Conservation (phyloP, 495 filamentous ascomycete genomes). For the Cercophora newfieldiana region DNA sequence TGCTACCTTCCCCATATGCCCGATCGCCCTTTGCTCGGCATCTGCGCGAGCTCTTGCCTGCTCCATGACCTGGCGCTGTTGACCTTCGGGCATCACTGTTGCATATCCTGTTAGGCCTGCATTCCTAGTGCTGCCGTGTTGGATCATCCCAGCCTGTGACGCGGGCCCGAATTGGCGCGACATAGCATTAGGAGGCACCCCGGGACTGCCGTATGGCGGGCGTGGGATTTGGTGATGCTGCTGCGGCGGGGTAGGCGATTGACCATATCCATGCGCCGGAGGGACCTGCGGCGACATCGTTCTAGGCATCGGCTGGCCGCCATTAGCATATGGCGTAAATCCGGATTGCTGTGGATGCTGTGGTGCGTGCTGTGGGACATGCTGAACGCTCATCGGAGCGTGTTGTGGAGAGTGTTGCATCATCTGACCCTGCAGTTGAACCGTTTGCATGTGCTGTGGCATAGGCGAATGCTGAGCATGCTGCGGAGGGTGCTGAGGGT, state of each 20-base stretch:
- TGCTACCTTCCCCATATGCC: slow-evolving; percentile 37
- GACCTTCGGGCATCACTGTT: slow-evolving; percentile 38
- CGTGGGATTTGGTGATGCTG: slow-evolving; percentile 34
- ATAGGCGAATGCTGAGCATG: slow-evolving; percentile 29
- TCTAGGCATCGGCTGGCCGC: slow-evolving; percentile 31
- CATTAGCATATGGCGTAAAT: slow-evolving; percentile 35
- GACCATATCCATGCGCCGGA: slow-evolving; percentile 31
- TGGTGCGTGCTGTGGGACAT: slow-evolving; percentile 27
- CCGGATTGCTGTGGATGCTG: slow-evolving; percentile 27
- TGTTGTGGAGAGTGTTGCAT: slow-evolving; percentile 34
- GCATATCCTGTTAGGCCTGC: slow-evolving; percentile 35
- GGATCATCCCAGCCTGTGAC: slow-evolving; percentile 21
- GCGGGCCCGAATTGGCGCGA: slow-evolving; percentile 30
- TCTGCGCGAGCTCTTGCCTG: slow-evolving; percentile 48
- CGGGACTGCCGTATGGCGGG: slow-evolving; percentile 26
- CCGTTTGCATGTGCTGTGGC: slow-evolving; percentile 31
- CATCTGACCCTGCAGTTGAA: slow-evolving; percentile 25
- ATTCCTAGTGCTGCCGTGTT: slow-evolving; percentile 18
- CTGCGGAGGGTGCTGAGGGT: slow-evolving; percentile 21
- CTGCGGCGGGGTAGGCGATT: slow-evolving; percentile 33
- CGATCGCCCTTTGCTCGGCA: slow-evolving; percentile 38
- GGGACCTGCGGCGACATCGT: slow-evolving; percentile 38
- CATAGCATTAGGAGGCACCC: slow-evolving; percentile 31
- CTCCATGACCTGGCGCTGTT: slow-evolving; percentile 44
- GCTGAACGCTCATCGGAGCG: slow-evolving; percentile 27